Base-by-base conservation (phyloP, 306 rosid species). In the Dalbergia cultrata region DNA sequence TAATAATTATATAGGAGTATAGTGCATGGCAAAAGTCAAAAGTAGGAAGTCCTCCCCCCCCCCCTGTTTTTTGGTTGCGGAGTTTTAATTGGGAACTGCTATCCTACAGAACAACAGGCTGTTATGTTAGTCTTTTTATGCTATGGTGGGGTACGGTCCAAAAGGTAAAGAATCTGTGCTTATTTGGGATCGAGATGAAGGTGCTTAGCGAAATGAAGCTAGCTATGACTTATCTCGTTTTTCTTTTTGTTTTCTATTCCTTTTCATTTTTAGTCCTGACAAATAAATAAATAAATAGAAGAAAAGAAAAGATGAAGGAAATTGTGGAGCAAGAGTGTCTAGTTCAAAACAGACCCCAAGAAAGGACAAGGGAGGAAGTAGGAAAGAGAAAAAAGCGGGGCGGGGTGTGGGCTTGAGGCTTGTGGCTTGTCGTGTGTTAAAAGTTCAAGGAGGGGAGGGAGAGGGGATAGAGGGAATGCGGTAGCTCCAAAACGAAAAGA, bases 41-140 rank as follows among this genome's bases (percentile, higher is more conserved):
- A 67, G 69, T 60, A 41, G 76, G 60, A 67, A 37, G 37, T 43
- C 22, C 8, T 39, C 31, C 31, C 2, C 31, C 31, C 31, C 2
- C 31, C 3, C 2, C 2, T 26, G 31, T 65, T 35, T 65, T n/a
- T 50, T 5, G 49, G 13, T 43, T 7, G 9, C 41, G 17, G 49
- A 17, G 69, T 63, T 77, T 77, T 57, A 78, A 68, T 83, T 75
- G 76, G 52, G 66, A 80, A 34, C 53, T 77, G 80, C 74, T 60
- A 63, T 59, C 37, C 52, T 58, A 52, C 56, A 5, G 39, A 57
- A 74, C 58, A 85, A 87, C 88, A 88, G 86, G 78, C 78, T 80
- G 88, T 80, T 80, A 53, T 13, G n/a, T 9, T 13, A 59, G 88
- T 67, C 68, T n/a, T 72, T 73, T 72, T 13, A 49, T 78, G 76